Evolutionary conservation across 1,284 basidiomycete genomes (phyloP).

Genomic region (Apiotrichum sp.): DNA sequence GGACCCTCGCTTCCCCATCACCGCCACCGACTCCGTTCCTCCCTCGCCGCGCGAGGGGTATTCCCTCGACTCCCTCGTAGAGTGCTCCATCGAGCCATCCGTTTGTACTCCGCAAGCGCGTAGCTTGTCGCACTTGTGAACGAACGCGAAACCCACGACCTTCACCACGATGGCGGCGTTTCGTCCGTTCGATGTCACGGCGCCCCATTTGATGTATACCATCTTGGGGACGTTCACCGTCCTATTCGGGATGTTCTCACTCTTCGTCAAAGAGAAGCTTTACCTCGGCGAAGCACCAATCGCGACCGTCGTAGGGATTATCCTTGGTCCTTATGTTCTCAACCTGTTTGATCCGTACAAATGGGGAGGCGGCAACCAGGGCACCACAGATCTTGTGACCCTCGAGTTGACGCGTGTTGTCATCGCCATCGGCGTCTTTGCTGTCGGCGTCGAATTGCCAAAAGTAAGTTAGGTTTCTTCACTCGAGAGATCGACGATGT

Average conservation of each 20-base stretch:
- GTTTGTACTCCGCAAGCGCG: too few relatives aligned
- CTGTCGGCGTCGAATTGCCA: conserved; percentile 91
- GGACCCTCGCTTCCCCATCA: too few relatives aligned
- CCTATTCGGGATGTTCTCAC: conserved; percentile 75
- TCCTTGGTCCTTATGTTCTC: conserved; percentile 79
- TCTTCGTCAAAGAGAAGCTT: conserved; percentile 84
- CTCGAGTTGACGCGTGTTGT: conserved; percentile 93
- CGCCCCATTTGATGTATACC: conserved; percentile 59
- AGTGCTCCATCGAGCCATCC: too few relatives aligned
- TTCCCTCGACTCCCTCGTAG: too few relatives aligned
- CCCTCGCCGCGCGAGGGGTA: too few relatives aligned
- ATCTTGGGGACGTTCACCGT: conserved; percentile 77
- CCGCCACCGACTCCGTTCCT: too few relatives aligned
- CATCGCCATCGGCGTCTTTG: conserved; percentile 94
- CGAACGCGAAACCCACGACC: too few relatives aligned
- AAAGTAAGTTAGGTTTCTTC: conserved; percentile 49
- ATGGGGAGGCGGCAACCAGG: conserved; percentile 60
- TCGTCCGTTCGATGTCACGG: conserved; percentile 45
- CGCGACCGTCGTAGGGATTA: conserved; percentile 90
- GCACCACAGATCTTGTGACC: conserved; percentile 63
- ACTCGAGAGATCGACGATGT: too few relatives aligned
- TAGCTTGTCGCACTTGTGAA: too few relatives aligned
- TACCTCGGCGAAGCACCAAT: conserved; percentile 96
- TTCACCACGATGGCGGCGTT: conserved; percentile 21
- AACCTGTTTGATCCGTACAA: conserved; percentile 76